Percentiles rank a stretch among this genome's conserved stretches.
phyloP scores from a whole-genome alignment of 75 land plant genomes.

The Pinus taeda region DNA sequence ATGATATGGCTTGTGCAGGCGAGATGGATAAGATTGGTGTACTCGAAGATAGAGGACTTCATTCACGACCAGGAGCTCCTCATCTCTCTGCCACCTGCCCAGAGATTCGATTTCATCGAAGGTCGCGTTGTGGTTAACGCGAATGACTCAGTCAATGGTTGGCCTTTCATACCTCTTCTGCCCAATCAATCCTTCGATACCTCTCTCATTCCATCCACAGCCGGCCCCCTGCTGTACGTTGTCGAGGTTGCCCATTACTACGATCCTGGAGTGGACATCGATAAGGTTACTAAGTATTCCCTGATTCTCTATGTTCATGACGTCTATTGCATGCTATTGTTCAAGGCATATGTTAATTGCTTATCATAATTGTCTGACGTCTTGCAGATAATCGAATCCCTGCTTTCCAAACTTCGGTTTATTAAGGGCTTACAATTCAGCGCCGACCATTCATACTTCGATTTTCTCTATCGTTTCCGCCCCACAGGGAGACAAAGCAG shows the following conservation, averaged over 20 bases:
- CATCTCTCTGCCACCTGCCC: constrained; percentile 17
- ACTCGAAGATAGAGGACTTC: constrained; percentile 49
- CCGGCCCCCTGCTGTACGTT: constrained; percentile 76
- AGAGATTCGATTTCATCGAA: constrained; percentile 66
- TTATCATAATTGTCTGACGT: not conserved
- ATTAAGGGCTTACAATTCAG: constrained; percentile 1
- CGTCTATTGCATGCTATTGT: no score
- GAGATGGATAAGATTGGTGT: constrained; percentile 47
- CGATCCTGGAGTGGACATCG: not conserved
- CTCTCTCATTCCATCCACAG: constrained; percentile 31
- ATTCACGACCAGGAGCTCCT: constrained; percentile 66
- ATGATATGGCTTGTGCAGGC: no score
- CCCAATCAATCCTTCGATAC: constrained; percentile 38
- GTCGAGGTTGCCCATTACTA: constrained; percentile 66
- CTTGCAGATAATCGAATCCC: constrained; percentile 2
- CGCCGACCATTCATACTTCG: constrained; percentile 6
- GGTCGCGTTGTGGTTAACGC: constrained; percentile 70
- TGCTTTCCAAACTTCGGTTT: constrained; percentile 3
- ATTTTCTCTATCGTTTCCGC: constrained; percentile 16
- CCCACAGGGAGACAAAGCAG: not conserved
- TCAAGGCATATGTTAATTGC: no score
- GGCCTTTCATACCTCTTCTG: constrained; percentile 50
- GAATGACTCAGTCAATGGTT: constrained; percentile 54
- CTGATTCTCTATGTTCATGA: no score
- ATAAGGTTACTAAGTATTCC: not conserved